These are phyloP conservation scores for Aspergillus indologenus DNA, from an alignment of 495 filamentous ascomycete species.

Conservation along the genomic window DNA sequence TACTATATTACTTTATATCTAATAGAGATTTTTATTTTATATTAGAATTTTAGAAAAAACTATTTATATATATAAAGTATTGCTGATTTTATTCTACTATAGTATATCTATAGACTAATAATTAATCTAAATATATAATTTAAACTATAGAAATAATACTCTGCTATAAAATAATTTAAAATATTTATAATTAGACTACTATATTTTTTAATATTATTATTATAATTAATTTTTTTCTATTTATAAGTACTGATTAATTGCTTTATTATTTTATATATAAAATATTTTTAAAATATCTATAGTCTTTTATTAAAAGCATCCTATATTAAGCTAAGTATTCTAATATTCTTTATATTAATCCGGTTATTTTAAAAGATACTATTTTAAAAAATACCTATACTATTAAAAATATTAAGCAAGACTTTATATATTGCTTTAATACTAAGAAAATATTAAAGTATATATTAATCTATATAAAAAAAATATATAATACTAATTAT, in stretches of 20 bases:
- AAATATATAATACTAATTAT: constrained; percentile 7
- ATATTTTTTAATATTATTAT: not conserved
- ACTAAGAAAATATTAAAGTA: constrained; percentile 5
- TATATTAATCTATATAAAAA: constrained; percentile 6
- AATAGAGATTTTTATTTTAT: not conserved
- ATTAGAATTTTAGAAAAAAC: not conserved
- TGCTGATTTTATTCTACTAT: not conserved
- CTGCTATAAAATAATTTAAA: not conserved
- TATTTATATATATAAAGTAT: not conserved
- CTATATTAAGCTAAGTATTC: no score
- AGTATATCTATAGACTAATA: not conserved
- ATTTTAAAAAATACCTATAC: not conserved
- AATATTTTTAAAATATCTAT: not conserved
- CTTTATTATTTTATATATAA: not conserved
- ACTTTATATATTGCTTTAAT: constrained; percentile 6
- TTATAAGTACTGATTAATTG: not conserved
- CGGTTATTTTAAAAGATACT: no score
- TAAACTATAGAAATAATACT: not conserved
- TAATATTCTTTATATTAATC: not conserved
- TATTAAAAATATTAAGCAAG: constrained; percentile 20
- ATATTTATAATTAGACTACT: not conserved
- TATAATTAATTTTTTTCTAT: not conserved
- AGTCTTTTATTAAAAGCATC: no score
- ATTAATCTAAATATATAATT: not conserved
- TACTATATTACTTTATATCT: not conserved